These are phyloP conservation scores for Globisporangium viniferum DNA, from an alignment of 352 stramenopile species.

Conservation along the genomic window DNA sequence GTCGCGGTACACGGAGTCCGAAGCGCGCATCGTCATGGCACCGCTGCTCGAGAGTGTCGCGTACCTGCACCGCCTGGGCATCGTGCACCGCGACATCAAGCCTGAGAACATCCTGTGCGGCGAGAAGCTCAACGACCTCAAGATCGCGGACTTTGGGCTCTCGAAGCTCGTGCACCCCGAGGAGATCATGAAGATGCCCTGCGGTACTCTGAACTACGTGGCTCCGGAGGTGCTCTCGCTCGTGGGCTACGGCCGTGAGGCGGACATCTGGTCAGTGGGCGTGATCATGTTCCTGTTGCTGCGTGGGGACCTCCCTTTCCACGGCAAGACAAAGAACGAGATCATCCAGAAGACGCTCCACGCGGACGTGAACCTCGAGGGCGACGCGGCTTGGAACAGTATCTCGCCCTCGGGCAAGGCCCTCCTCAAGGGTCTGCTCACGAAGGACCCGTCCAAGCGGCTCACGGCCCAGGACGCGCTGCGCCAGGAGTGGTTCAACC, in stretches of 20 bases:
- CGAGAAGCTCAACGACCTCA: constrained; percentile 83
- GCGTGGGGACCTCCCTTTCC: constrained; percentile 88
- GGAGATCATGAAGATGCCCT: constrained; percentile 93
- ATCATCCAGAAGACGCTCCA: constrained; percentile 92
- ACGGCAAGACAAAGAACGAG: constrained; percentile 88
- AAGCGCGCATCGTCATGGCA: constrained; percentile 85
- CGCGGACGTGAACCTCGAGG: constrained; percentile 78
- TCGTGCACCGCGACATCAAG: constrained; percentile 89
- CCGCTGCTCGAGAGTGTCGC: constrained; percentile 87
- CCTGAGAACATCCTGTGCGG: constrained; percentile 89
- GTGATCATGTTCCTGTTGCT: constrained; percentile 93
- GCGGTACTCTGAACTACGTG: constrained; percentile 93
- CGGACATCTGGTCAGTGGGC: constrained; percentile 91
- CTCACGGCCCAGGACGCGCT: constrained; percentile 82
- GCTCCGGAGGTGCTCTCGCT: constrained; percentile 90
- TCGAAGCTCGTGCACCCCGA: constrained; percentile 91
- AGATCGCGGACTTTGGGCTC: constrained; percentile 92
- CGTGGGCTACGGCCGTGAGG: constrained; percentile 86
- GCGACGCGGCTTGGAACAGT: constrained; percentile 46
- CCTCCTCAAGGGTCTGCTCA: constrained; percentile 78
- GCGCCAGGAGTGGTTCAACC: constrained; percentile 77
- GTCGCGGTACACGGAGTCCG: constrained; percentile 83
- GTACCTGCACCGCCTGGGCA: constrained; percentile 90
- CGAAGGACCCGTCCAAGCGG: constrained; percentile 75
- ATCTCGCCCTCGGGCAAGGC: constrained; percentile 59